Evolutionary conservation across 176 grass and related monocot species (phyloP).

Genomic region (Oryza australiensis): DNA sequence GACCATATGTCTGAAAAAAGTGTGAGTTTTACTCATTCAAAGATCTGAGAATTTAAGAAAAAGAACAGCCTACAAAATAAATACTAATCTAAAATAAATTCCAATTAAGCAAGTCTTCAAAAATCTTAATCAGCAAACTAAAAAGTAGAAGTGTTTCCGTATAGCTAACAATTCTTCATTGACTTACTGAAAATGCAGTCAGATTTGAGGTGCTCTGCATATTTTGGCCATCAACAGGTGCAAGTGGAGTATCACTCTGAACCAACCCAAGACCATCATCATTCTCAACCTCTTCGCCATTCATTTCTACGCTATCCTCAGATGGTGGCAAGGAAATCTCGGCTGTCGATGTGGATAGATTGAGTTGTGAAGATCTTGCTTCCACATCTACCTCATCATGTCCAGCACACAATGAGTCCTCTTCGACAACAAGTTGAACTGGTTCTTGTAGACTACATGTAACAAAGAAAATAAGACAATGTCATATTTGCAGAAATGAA

Average conservation of each 20-base stretch:
- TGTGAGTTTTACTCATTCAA: not conserved
- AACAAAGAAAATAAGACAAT: constrained; percentile 35
- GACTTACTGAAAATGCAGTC: constrained; percentile 58
- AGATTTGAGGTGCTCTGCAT: constrained; percentile 50
- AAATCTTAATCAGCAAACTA: not conserved
- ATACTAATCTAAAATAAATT: not conserved
- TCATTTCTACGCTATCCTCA: constrained; percentile 44
- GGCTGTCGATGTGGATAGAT: constrained; percentile 37
- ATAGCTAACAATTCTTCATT: not conserved
- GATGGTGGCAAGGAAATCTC: constrained; percentile 49
- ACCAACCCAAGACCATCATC: constrained; percentile 73
- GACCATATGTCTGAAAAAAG: constrained; percentile 42
- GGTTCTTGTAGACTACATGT: constrained; percentile 48
- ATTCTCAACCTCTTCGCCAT: constrained; percentile 51
- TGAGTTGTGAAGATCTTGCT: constrained; percentile 44
- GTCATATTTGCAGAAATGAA: not conserved
- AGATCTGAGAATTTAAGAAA: not conserved
- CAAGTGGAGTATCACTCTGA: constrained; percentile 54
- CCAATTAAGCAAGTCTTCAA: not conserved
- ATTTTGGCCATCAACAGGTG: constrained; percentile 37
- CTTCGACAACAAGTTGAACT: constrained; percentile 22
- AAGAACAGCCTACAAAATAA: not conserved
- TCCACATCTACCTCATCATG: constrained; percentile 55
- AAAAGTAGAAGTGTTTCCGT: not conserved
- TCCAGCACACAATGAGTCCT: constrained; percentile 32